phyloP scores from a whole-genome alignment of 2,329 filamentous ascomycete species.

The Canariomyces notabilis region DNA sequence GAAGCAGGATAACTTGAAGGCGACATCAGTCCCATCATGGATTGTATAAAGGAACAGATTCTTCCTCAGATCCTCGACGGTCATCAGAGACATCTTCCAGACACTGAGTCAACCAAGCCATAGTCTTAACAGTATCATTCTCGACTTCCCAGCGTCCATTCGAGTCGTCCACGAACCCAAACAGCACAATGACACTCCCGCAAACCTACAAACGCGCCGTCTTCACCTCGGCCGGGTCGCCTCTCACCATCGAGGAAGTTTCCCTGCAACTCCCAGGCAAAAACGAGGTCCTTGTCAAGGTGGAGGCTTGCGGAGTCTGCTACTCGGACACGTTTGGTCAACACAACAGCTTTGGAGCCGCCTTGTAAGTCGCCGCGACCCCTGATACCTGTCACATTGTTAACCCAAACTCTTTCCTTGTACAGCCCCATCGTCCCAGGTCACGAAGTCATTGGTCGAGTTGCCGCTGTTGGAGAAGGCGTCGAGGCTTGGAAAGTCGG shows the following conservation, averaged over 20 bases:
- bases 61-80: neutral
- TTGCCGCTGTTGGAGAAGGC: conserved; percentile 48
- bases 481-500: conserved; percentile 55
- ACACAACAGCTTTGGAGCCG: conserved; percentile 30
- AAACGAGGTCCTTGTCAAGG: conserved; percentile 53
- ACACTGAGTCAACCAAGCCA: too few species aligned
- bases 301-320: conserved; percentile 57
- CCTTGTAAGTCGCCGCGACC: conserved; percentile 27
- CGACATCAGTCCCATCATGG: too few species aligned
- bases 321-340: conserved; percentile 43
- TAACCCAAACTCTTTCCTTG: conserved; percentile 17
- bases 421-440: conserved; percentile 40
- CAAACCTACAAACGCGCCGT: conserved; percentile 54
- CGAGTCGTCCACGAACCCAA: neutral
- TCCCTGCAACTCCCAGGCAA: conserved; percentile 34
- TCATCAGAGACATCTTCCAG: neutral
- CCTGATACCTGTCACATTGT: neutral
- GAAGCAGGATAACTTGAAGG: too few species aligned
- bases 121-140: too few species aligned
- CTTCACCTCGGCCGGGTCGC: conserved; percentile 43
- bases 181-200: conserved; percentile 36
- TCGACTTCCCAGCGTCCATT: too few species aligned
- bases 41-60: neutral
- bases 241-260: conserved; percentile 49
- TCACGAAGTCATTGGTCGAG: conserved; percentile 57